Evolutionary conservation across 345 rosid genomes (phyloP), one percentile per base, ranked within the genome.

Genomic region (Eucalyptus tenuipes): DNA sequence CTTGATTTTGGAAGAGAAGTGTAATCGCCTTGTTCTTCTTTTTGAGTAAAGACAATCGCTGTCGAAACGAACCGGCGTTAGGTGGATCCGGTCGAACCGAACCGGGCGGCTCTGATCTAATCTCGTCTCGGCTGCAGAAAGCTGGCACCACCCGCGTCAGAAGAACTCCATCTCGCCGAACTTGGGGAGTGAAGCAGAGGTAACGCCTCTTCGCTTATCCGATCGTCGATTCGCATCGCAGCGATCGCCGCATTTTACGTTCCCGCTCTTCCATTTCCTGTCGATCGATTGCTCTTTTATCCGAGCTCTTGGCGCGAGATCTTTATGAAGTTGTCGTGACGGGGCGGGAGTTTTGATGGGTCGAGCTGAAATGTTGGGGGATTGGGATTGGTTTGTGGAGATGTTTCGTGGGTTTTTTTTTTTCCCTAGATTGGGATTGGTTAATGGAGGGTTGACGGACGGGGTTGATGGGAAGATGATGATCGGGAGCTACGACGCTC

Each of bases 401-500:
- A 6, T 75, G 29, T 40, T 40, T 75, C 47, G 27, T 40, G 84
- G 84, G 47, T 2, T 75, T 20, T 18, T 52, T 49, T 15, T 18
- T 17, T 18, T 20, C 3, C 24, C 15, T 40, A 25, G 47, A 40
- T 75, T 10, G 84, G 27, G 47, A 75, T 20, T 75, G 25, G 47
- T 75, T 44, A 4, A 20, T 55, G 48, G 93, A 92, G 86, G 85
- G 87, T 2, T 45, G 86, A 42, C 61, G 89, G 61, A 88, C 40
- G 87, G 88, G 31, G 84, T 89, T 31, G 18, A 86, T 37, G 90
- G 86, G 89, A 91, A 88, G 93, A 14, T 45, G 89, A 80, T 90
- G 57, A 49, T 90, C 59, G 87, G 86, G 45, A 79, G 89, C 27
- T 82, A 42, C 44, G 93, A 94, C 52, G 20, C 91, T 95, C 81